Evolutionary conservation across 1,284 basidiomycete genomes (phyloP), one percentile per base, ranked within the genome.

Genomic region (Schizophyllum commune): DNA sequence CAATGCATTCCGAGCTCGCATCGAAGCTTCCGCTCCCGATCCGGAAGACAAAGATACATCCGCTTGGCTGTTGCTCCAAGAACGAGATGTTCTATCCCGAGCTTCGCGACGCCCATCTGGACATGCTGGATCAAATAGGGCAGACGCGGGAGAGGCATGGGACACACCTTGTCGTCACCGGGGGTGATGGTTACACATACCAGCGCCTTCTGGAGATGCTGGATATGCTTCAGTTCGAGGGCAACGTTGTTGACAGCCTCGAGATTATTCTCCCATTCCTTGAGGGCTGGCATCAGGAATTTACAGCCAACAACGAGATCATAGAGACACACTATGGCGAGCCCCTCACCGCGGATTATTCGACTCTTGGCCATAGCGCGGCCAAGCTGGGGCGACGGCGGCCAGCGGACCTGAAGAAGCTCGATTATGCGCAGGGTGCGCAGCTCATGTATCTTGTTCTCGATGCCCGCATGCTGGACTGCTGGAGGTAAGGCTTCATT

Each of bases 181-280:
- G 70, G 15, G 73, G 74, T 1, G 74, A 76, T 64, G 73, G 74
- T 0, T 64, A 75, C 20, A 73, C 72, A 1, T 75, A 67, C 58
- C 67, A 76, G 59, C 70, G 70, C 15, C 22, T 72, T 1, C 64
- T 70, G 34, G 34, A 75, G 6, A 64, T 73, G 59, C 58, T 68
- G 32, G 71, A 72, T 54, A 65, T 75, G 7, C 71, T 71, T 54
- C 68, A 71, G 51, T 69, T 74, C 52, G 58, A 64, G 0, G 66
- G 52, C 13, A 7, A 69, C 21, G 60, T 60, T 0, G 67, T 72
- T 55, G 57, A 69, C 19, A 66, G 63, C 56, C 64, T 69, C 13
- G 61, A 70, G 17, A 11, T 69, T 5, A 55, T 62, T 21, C n/a
- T 19, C 8, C 61, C 61, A 5, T 21, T 56, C 17, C 32, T 63